phyloP scores from a whole-genome alignment of 257 asterid species.

The Gynochthodes officinalis region DNA sequence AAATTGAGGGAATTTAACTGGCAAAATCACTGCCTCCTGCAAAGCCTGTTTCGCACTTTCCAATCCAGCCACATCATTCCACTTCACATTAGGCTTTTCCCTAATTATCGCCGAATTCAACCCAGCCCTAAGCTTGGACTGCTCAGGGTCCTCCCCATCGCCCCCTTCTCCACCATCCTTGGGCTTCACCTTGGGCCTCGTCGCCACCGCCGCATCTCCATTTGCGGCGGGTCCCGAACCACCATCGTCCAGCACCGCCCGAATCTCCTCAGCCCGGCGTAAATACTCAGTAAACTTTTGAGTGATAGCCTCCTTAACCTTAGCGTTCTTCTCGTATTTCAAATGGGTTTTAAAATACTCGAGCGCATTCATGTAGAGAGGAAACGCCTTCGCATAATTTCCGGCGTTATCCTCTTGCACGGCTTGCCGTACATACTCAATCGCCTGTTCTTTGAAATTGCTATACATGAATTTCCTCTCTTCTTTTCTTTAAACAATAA shows the following conservation, averaged over 20 bases:
- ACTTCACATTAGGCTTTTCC: slow-evolving; percentile 95
- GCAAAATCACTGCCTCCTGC: slow-evolving; percentile 97
- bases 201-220: slow-evolving; percentile 89
- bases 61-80: slow-evolving; percentile 98
- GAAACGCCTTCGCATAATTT: slow-evolving; percentile 91
- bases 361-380: slow-evolving; percentile 88
- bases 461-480: slow-evolving; percentile 56
- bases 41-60: slow-evolving; percentile 98
- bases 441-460: slow-evolving; percentile 98
- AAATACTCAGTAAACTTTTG: slow-evolving; percentile 91
- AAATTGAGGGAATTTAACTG: slow-evolving; percentile 96
- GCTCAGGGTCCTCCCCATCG: slow-evolving; percentile 89
- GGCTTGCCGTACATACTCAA: slow-evolving; percentile 89
- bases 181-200: slow-evolving; percentile 79
- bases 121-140: slow-evolving; percentile 84
- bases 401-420: slow-evolving; percentile 93
- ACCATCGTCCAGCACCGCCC: slow-evolving; percentile 85
- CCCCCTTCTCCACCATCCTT: slow-evolving; percentile 63
- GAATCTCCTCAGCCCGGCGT: slow-evolving; percentile 98
- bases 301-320: slow-evolving; percentile 91
- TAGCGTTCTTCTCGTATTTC: slow-evolving; percentile 95
- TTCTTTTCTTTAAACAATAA: neutral
- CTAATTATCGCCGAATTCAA: slow-evolving; percentile 87
- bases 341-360: slow-evolving; percentile 94
- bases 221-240: slow-evolving; percentile 67